Evolutionary conservation across 176 grass and related monocot species (phyloP).

Genomic region (Melocanna baccifera): DNA sequence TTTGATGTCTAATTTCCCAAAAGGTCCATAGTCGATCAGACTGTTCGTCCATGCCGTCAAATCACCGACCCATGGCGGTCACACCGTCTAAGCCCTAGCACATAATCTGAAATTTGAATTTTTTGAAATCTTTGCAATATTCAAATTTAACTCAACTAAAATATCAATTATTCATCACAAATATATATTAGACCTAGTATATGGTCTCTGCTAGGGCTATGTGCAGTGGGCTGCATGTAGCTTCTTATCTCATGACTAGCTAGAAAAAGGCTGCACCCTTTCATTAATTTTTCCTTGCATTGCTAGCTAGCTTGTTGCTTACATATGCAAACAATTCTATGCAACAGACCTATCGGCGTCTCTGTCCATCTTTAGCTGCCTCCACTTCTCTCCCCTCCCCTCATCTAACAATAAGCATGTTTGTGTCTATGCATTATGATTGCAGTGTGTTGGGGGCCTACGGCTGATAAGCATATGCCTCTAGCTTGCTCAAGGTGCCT

Average conservation of each 20-base stretch:
- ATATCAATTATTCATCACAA: no score
- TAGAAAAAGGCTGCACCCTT: constrained; percentile 31
- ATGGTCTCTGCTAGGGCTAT: not conserved
- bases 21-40: no score
- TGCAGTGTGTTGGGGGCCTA: constrained; percentile 20
- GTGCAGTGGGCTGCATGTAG: constrained; percentile 23
- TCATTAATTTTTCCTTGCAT: constrained; percentile 30
- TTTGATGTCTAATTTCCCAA: no score
- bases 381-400: not conserved
- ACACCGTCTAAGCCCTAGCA: no score
- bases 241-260: constrained; percentile 37
- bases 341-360: constrained; percentile 22
- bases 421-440: constrained; percentile 31
- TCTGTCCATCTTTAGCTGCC: constrained; percentile 25
- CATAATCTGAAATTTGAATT: no score
- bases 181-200: no score
- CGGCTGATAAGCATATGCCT: not conserved
- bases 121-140: no score
- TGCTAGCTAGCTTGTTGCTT: not conserved
- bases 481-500: not conserved
- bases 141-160: no score
- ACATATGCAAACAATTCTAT: constrained; percentile 30
- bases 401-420: constrained; percentile 30
- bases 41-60: no score
- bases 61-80: no score